Base-by-base conservation (phyloP, 371 early-diverging fungal species). In the Mucor sp. region DNA sequence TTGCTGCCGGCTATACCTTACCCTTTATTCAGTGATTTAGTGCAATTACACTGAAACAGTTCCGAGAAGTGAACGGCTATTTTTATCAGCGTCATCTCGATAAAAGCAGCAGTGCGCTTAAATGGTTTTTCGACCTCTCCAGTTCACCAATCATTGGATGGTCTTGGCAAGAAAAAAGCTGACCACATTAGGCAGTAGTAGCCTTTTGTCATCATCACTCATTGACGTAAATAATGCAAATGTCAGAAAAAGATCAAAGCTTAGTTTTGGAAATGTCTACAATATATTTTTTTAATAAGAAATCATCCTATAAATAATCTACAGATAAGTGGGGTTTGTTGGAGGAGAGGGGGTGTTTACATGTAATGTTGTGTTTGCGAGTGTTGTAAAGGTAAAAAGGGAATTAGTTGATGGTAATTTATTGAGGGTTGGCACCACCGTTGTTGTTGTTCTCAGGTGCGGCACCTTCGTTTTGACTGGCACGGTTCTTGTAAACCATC, bases 401-500 rank as follows among this genome's bases (percentile, higher is more conserved):
- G 66, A 66, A 23, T 57, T 60, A 28, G 44, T n/a, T 60, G 15
- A 44, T n/a, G 37, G 30, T 39, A 56, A 65, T 65, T 65, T 69
- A 69, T 69, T 69, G 69, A 28, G 69, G 69, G 69, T 69, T 69
- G 58, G 65, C 43, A 65, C 69, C 69, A 35, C 37, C 48, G 39
- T 60, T 69, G 35, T 65, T 56, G 41, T 65, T 56, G 39, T 60
- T 59, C 19, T 64, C 60, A 43, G 41, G 32, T 23, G 30, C 25
- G 57, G 14, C 39, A 62, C 57, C 58, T 47, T 72, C 66, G 19
- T 65, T 53, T 55, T 74, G 70, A 6, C 77, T 74, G 53, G 85
- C 77, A 56, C 80, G 78, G 71, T 91, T 89, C 91, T 97, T 94
- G 89, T 99, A 98, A 25, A 95, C 96, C 90, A 93, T 89, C 85